Base-by-base conservation (phyloP, 139 green algal species). In the Tetradesmus lagerheimii region DNA sequence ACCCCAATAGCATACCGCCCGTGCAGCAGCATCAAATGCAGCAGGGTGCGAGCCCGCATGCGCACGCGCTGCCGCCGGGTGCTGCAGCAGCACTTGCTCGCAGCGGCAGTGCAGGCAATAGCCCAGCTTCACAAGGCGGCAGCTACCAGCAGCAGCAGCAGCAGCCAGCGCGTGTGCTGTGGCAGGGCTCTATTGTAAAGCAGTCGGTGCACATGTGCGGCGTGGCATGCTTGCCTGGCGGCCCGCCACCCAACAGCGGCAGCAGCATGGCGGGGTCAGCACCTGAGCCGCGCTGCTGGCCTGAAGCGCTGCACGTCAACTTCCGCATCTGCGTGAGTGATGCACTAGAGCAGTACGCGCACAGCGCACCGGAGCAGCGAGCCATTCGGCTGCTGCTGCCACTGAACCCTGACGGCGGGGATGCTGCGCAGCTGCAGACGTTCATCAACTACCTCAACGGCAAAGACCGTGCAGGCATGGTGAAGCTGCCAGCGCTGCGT, bases 261-360 rank as follows among this genome's bases (percentile, higher is more conserved):
- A 71, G 57, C 57, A 37, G 75, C 16, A 76, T 78, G 35, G 20
- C 11, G 1, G 53, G 53, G 0, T 78, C 31, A 8, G 85, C 85
- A 3, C 41, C 71, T 16, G 85, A 89, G 35, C 85, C 85, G 18
- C 34, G 37, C 27, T 25, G 37, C 4, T 89, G 85, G 85, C 85
- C 85, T 2, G 85, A 89, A 9, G 62, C 76, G 45, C 74, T 89
- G 85, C 71, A 84, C 34, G 74, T 89, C 4, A 89, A 89, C 85
- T 75, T 50, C 64, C 64, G 85, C 5, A 83, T 89, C 31, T 75
- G 45, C 34, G 35, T 89, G 16, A 5, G 15, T 9, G 85, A 89
- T 83, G 85, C 74, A 8, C 18, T 84, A 0, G 71, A 83, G n/a
- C 71, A 83, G 43, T 89, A 89, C 74, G 25, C 31, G 8, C 20